A percentile compares a stretch with the other conserved stretches of the same genome.
Conservation (phyloP, 163 green algal species). For the Scenedesmus sp. region DNA sequence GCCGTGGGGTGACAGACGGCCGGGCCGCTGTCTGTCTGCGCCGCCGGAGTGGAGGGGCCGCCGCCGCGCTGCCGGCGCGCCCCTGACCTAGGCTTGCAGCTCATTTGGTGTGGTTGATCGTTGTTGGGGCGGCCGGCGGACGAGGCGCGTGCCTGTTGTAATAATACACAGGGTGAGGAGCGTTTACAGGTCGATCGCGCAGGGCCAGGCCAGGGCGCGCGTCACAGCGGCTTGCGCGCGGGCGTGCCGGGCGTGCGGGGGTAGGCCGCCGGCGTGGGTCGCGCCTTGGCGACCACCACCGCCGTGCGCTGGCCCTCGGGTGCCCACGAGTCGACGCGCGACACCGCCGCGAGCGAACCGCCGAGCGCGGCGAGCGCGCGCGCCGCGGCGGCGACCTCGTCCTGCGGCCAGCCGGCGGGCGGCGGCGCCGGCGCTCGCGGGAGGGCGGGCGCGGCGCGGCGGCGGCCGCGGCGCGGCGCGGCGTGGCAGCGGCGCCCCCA, state of each 20-base stretch:
- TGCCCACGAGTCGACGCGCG: constrained; percentile 59
- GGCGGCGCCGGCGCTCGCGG: not conserved
- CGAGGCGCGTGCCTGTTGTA: too few species aligned
- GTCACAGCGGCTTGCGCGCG: constrained; percentile 74
- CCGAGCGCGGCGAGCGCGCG: constrained; percentile 70
- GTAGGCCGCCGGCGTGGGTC: constrained; percentile 65
- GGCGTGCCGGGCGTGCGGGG: constrained; percentile 73
- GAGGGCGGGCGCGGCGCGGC: not conserved
- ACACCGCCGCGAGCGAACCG: constrained; percentile 57
- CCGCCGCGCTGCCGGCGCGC: too few species aligned
- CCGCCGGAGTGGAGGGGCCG: too few species aligned
- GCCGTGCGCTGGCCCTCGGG: constrained; percentile 68
- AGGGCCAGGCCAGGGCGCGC: too few species aligned
- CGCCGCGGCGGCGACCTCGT: constrained; percentile 66
- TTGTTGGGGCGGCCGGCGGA: too few species aligned
- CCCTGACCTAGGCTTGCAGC: too few species aligned
- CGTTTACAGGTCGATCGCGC: too few species aligned
- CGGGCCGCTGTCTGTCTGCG: too few species aligned
- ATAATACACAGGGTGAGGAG: too few species aligned
- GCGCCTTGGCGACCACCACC: constrained; percentile 74
- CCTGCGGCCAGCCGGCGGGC: constrained; percentile 45
- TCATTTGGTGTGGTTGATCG: too few species aligned
- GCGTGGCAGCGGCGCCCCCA: too few species aligned
- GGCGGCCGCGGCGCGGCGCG: not conserved
- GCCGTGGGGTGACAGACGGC: too few species aligned